Evolutionary conservation across 257 asterid genomes (phyloP), one percentile per base, ranked within the genome.

Genomic region (Petrea volubilis): DNA sequence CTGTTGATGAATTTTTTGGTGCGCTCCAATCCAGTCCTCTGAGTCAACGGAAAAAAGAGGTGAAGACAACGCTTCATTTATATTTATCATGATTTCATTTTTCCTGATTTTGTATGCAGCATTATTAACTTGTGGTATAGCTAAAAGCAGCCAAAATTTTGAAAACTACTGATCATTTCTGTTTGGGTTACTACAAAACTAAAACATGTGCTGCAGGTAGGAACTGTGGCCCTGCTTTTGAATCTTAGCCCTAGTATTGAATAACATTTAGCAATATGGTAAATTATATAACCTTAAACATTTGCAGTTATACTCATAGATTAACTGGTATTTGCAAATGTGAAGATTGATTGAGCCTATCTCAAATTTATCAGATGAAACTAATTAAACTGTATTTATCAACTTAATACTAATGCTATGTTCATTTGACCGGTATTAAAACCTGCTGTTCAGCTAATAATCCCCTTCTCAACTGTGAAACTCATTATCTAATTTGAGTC

Each of bases 1-100:
- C 98, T 17, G 90, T 92, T 46, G 91, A 88, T 40, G 98, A 92
- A 70, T 92, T 84, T 79, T 75, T 85, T 52, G 71, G 75, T 58
- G 87, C 79, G 71, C 76, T 92, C 84, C 85, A 71, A 58, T 84
- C 86, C 73, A 89, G 85, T 77, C 81, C 90, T 68, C 64, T 77
- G 73, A 83, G 81, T 64, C 83, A 68, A 72, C 76, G 67, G 60
- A 77, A 78, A 71, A 81, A 76, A 59, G 82, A 81, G 88, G 88
- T 81, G 52, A 70, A 2, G 23, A n/a, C 21, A 36, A 7, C 25
- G 52, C 7, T 52, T 51, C 21, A 46, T 43, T 55, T 46, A 21
- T 31, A 40, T 64, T 65, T 21, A 13, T 57, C 53, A 11, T 24
- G 24, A 44, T 40, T 7, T 8, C 13, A 11, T 12, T 17, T 56